A percentile compares a stretch with the other conserved stretches of the same genome.
Conservation (phyloP, 176 grass and related monocot genomes). For the Rhynchospora pubera region DNA sequence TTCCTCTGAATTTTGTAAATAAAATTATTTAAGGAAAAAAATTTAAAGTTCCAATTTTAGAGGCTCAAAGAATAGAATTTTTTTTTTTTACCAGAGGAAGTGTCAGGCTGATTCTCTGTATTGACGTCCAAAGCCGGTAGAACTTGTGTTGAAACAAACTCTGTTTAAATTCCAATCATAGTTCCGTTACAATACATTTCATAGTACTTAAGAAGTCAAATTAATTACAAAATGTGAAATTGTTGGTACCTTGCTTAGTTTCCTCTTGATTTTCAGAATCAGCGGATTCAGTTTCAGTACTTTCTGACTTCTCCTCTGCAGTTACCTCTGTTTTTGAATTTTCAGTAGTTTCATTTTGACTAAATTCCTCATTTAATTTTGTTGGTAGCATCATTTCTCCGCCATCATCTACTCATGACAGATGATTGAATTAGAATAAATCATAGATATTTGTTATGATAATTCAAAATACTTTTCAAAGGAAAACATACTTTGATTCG, state of each 20-base stretch:
- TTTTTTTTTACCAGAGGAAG: not conserved
- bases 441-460: not conserved
- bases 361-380: not conserved
- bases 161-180: not conserved
- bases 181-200: no score
- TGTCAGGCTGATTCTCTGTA: not conserved
- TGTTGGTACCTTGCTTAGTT: not conserved
- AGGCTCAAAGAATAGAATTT: not conserved
- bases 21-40: not conserved
- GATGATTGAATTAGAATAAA: not conserved
- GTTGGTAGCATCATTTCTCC: conserved; percentile 20
- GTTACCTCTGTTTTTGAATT: not conserved
- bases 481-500: conserved; percentile 2
- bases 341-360: conserved; percentile 2
- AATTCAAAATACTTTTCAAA: not conserved
- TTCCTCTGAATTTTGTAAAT: not conserved
- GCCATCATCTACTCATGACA: not conserved
- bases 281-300: not conserved
- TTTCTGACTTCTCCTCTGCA: conserved; percentile 1
- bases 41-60: not conserved
- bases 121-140: not conserved
- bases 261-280: conserved; percentile 17
- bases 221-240: not conserved
- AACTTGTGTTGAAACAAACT: not conserved
- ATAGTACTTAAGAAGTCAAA: not conserved